Evolutionary conservation across 164 flowering plant species (phyloP).

Genomic region (Magnolia kwangsiensis): DNA sequence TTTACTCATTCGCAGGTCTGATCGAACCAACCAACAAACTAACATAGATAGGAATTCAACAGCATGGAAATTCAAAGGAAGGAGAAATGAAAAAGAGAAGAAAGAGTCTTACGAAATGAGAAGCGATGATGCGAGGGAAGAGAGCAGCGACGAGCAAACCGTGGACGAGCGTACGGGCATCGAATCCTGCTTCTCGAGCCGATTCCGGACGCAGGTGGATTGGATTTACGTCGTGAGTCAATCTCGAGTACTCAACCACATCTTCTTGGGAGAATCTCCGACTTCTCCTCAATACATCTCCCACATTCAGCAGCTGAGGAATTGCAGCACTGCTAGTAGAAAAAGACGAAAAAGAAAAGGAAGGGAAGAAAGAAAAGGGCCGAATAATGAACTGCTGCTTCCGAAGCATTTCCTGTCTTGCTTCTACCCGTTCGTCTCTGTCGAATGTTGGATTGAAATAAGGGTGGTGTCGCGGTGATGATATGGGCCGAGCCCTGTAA

Average conservation of each 20-base stretch:
- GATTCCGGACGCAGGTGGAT: slow-evolving; percentile 53
- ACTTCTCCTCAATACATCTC: slow-evolving; percentile 44
- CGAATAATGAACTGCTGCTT: neutral
- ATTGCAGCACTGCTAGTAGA: neutral
- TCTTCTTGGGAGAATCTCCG: slow-evolving; percentile 49
- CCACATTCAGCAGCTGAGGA: slow-evolving; percentile 21
- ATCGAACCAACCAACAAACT: too few relatives aligned
- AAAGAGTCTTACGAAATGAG: slow-evolving; percentile 56
- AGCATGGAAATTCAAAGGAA: neutral
- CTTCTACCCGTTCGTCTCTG: too few relatives aligned
- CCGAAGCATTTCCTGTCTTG: neutral
- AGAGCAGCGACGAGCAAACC: slow-evolving; percentile 86
- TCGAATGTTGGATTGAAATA: too few relatives aligned
- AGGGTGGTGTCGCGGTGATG: too few relatives aligned
- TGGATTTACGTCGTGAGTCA: slow-evolving; percentile 62
- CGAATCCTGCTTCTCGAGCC: slow-evolving; percentile 58
- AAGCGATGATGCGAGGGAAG: slow-evolving; percentile 70
- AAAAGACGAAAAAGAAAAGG: neutral
- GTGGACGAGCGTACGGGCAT: slow-evolving; percentile 54
- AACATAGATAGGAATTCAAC: neutral
- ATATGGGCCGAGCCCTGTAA: too few relatives aligned
- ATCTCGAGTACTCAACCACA: slow-evolving; percentile 50
- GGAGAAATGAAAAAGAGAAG: neutral
- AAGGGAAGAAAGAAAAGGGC: neutral
- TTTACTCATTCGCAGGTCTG: too few relatives aligned